Conservation (phyloP, 768 basidiomycete genomes). For the Leccinum boreale region DNA sequence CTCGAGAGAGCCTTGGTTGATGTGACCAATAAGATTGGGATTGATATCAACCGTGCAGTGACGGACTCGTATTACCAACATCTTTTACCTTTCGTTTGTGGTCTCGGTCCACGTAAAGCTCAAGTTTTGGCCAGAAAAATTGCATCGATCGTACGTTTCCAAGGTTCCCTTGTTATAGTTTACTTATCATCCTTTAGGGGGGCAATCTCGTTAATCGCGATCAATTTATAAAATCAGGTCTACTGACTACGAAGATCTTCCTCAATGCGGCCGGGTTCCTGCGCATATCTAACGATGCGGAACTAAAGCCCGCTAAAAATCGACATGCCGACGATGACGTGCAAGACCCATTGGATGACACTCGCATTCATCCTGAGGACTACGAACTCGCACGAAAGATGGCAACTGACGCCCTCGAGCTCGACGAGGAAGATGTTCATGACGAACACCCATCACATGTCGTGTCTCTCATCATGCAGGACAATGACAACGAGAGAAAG, state of each 20-base stretch:
- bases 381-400: constrained; percentile 98
- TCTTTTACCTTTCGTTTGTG: constrained; percentile 86
- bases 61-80: constrained; percentile 86
- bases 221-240: constrained; percentile 77
- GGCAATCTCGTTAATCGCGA: constrained; percentile 84
- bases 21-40: constrained; percentile 87
- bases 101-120: constrained; percentile 93
- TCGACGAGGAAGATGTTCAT: constrained; percentile 96
- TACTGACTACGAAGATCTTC: constrained; percentile 86
- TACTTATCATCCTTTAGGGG: constrained; percentile 49
- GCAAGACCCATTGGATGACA: constrained; percentile 89
- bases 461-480: constrained; percentile 82
- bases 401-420: constrained; percentile 94
- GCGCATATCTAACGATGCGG: constrained; percentile 74
- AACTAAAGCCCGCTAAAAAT: constrained; percentile 58
- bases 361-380: constrained; percentile 95
- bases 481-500: constrained; percentile 73
- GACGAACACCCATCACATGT: constrained; percentile 90
- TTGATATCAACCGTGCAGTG: constrained; percentile 93
- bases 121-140: constrained; percentile 82
- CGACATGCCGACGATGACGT: constrained; percentile 61
- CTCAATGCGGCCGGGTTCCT: constrained; percentile 92
- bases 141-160: constrained; percentile 56
- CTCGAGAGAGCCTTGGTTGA: constrained; percentile 90
- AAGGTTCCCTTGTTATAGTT: not conserved